Conservation (phyloP, 2,329 filamentous ascomycete species). For the Pyrenochaeta sp. region DNA sequence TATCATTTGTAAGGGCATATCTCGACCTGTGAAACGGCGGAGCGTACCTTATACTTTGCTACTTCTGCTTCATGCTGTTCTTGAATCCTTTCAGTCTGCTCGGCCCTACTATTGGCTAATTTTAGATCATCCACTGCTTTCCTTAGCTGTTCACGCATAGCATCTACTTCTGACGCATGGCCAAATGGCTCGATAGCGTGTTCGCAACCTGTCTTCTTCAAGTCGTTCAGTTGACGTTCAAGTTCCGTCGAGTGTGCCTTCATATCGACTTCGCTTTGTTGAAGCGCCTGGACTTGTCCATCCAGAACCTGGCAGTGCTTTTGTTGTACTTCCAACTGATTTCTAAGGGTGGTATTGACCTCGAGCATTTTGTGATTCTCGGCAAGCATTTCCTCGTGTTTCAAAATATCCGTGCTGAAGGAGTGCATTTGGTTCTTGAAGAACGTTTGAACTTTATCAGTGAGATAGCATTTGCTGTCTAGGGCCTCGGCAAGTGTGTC, state of each 20-base stretch:
- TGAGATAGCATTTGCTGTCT: conserved; percentile 1
- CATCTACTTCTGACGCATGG: conserved; percentile 12
- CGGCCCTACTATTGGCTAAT: conserved; percentile 1
- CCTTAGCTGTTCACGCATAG: conserved; percentile 21
- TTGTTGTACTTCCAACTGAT: conserved; percentile 25
- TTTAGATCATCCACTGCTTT: conserved; percentile 17
- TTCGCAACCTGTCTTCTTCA: conserved; percentile 7
- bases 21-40: not conserved
- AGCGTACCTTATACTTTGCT: conserved; percentile 6
- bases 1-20: not conserved
- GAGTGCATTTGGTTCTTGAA: conserved; percentile 24
- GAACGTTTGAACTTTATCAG: conserved; percentile 11
- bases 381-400: conserved; percentile 24
- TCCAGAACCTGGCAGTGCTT: conserved; percentile 21
- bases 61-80: conserved; percentile 11
- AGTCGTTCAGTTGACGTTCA: conserved; percentile 20
- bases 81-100: conserved; percentile 10
- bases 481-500: conserved; percentile 10
- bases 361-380: conserved; percentile 22
- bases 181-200: conserved; percentile 1
- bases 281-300: conserved; percentile 9
- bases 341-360: conserved; percentile 19
- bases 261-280: conserved; percentile 20
- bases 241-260: conserved; percentile 13
- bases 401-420: conserved; percentile 27